Percentiles rank a stretch among this genome's conserved stretches.
phyloP scores from a whole-genome alignment of 2,329 filamentous ascomycete species.

The Calonectria honghensis region DNA sequence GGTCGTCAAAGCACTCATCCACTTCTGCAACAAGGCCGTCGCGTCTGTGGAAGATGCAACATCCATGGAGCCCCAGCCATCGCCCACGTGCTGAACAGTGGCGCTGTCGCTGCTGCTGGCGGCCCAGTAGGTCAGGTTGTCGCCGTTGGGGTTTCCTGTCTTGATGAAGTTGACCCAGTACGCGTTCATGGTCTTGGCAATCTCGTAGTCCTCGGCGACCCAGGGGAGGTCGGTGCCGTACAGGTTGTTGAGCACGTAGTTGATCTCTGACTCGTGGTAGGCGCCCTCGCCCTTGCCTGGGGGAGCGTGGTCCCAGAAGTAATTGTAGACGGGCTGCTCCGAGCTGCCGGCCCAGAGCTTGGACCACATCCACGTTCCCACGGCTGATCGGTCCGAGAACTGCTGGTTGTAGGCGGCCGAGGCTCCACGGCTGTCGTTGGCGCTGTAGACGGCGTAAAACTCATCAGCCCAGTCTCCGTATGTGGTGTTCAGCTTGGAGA shows the following conservation, averaged over 20 bases:
- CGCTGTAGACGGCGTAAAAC: not conserved
- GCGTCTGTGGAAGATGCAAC: not conserved
- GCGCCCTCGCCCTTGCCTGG: constrained; percentile 60
- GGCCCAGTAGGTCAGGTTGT: not conserved
- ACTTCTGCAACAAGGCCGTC: not conserved
- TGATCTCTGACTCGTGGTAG: constrained; percentile 62
- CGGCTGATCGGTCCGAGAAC: constrained; percentile 24
- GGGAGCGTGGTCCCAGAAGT: constrained; percentile 56
- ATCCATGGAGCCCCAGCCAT: not conserved
- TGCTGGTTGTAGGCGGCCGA: not conserved
- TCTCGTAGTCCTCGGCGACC: constrained; percentile 28
- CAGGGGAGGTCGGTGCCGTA: constrained; percentile 46
- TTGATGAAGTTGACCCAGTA: constrained; percentile 35
- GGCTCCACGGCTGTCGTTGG: not conserved
- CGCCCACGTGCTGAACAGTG: not conserved
- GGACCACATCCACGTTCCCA: constrained; percentile 25
- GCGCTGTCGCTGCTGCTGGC: not conserved
- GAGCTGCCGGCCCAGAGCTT: constrained; percentile 7
- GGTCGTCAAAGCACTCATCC: not conserved
- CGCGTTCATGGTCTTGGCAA: constrained; percentile 24
- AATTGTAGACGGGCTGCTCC: constrained; percentile 31
- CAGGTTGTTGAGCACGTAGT: constrained; percentile 61
- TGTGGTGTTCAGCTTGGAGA: not conserved
- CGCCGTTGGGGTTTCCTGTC: constrained; percentile 26
- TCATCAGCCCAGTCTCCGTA: not conserved